These are phyloP conservation scores for Mucor sp. DNA, from an alignment of 371 early-diverging fungal species.

Conservation along the genomic window DNA sequence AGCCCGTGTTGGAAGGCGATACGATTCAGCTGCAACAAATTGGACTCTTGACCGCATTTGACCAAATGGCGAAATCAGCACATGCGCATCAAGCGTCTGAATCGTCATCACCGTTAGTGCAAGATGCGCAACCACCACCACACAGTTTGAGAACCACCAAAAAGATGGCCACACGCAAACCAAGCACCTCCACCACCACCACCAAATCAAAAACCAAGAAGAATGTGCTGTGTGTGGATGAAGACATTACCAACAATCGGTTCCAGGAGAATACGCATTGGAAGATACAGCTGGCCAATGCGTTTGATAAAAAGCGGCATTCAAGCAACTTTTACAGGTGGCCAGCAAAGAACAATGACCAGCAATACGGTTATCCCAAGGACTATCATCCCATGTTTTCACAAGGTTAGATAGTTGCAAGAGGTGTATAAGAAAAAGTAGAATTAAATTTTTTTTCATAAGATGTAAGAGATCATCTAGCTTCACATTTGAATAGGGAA, in stretches of 20 bases:
- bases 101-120: background rate
- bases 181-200: too few species aligned
- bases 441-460: background rate
- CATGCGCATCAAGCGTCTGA: background rate
- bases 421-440: background rate
- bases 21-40: constrained; percentile 38
- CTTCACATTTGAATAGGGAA: background rate
- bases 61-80: background rate
- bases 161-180: background rate
- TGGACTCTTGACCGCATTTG: constrained; percentile 21
- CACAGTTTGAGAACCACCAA: background rate
- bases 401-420: constrained; percentile 8
- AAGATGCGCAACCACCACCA: background rate
- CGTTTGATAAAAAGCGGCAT: constrained; percentile 6
- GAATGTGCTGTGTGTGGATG: constrained; percentile 24
- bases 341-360: constrained; percentile 4
- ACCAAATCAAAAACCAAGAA: constrained; percentile 13
- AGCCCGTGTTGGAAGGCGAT: constrained; percentile 35
- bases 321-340: background rate
- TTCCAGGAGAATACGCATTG: constrained; percentile 14
- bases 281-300: constrained; percentile 18
- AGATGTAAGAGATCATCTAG: constrained; percentile 1
- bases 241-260: constrained; percentile 10
- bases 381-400: background rate
- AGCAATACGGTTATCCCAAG: background rate